A percentile compares a stretch with the other conserved stretches of the same genome.
Evolutionary conservation across 169 alveolate species (phyloP).

Genomic region (Plasmodium malariae): DNA sequence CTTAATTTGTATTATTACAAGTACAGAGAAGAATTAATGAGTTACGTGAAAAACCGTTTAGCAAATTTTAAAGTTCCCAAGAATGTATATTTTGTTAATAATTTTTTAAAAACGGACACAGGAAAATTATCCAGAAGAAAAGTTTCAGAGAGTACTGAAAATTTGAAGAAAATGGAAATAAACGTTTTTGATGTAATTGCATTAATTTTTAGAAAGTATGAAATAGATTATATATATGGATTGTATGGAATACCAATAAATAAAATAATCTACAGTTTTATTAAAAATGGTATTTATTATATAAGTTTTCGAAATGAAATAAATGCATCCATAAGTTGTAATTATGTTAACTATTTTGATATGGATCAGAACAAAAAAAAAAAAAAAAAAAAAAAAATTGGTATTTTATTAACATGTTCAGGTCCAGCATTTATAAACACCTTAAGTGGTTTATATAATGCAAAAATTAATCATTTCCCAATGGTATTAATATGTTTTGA

Average conservation of each 20-base stretch:
- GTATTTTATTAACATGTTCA: constrained; percentile 55
- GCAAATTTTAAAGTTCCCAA: constrained; percentile 69
- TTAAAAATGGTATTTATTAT: constrained; percentile 32
- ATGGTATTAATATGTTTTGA: constrained; percentile 57
- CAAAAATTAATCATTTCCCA: constrained; percentile 58
- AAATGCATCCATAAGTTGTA: constrained; percentile 64
- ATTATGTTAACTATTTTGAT: constrained; percentile 58
- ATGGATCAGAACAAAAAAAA: constrained; percentile 15
- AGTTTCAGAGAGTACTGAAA: constrained; percentile 39
- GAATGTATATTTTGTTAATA: constrained; percentile 64
- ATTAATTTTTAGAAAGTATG: constrained; percentile 43
- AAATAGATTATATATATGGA: constrained; percentile 53
- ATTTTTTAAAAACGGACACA: constrained; percentile 69
- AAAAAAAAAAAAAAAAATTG: constrained; percentile 59
- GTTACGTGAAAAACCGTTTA: constrained; percentile 16
- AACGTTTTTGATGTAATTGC: constrained; percentile 45
- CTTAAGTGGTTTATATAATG: constrained; percentile 57
- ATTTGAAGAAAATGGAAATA: constrained; percentile 14
- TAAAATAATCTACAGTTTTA: constrained; percentile 43
- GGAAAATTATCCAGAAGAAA: constrained; percentile 69
- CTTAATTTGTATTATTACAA: constrained; percentile 24
- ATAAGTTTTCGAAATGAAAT: constrained; percentile 75
- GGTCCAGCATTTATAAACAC: constrained; percentile 77
- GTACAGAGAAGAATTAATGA: not conserved
- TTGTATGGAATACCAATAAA: constrained; percentile 69